Base-by-base conservation (phyloP, 495 filamentous ascomycete species). In the Hypoxylon lienhwacheense region DNA sequence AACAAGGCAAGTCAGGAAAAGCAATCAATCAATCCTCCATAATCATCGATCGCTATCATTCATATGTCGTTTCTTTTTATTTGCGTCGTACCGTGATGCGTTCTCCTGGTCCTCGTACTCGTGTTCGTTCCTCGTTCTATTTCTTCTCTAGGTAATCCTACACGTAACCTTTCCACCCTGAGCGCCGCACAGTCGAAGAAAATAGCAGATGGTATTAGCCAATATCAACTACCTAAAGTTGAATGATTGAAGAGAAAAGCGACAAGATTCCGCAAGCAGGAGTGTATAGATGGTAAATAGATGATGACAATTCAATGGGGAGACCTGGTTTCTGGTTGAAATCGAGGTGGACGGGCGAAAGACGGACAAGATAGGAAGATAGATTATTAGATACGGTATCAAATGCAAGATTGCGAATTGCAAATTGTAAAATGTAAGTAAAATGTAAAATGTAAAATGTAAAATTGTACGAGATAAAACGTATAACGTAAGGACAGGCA, bases 21-120 rank as follows among this genome's bases (percentile, higher is more conserved):
- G 58, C 22, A 29, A 31, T 55, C 12, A 43, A 48, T 61, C 47
- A 61, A 56, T 56, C 45, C 39, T 34, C 55, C 55, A 59, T 59
- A 59, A 45, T 59, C 42, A 56, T 43, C 31, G 29, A 26, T 56
- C 45, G 21, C 58, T 47, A 33, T 22, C 24, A 39, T 61, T 53
- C 52, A 52, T 56, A 42, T 53, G 33, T 45, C 52, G 47, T 61
- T 56, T 17, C 52, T 34, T 37, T 26, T 42, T n/a, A n/a, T n/a
- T 16, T 53, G 15, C 4, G 52, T 61, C 52, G 58, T 48, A 56
- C 52, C 15, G 42, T 32, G 25, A 34, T 46, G 36, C 42, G 32
- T 31, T 31, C 35, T 39, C 19, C 20, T 59, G 34, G 40, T 47
- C n/a, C n/a, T n/a, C n/a, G n/a, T n/a, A n/a, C n/a, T n/a, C n/a